These are phyloP conservation scores for Pseudocercospora macadamiae DNA, from an alignment of 2,329 filamentous ascomycete genomes.

Conservation along the genomic window DNA sequence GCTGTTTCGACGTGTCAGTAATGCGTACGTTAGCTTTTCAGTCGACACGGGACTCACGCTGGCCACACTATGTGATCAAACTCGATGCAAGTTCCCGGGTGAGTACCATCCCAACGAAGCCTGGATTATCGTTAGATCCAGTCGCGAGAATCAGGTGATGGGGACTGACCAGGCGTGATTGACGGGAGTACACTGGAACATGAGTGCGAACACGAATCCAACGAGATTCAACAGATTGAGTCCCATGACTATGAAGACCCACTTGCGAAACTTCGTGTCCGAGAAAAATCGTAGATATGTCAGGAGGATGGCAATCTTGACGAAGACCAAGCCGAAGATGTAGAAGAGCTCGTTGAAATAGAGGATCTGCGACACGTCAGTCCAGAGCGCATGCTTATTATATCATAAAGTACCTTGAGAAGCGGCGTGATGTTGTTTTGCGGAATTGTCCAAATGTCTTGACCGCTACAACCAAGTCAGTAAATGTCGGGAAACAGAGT, in stretches of 20 bases:
- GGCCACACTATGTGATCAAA: constrained; percentile 16
- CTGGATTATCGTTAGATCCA: background rate
- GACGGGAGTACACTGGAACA: constrained; percentile 17
- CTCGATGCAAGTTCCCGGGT: constrained; percentile 11
- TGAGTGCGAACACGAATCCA: constrained; percentile 5
- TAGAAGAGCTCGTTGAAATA: constrained; percentile 17
- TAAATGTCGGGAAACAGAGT: background rate
- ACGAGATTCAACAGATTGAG: constrained; percentile 11
- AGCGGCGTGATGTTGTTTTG: constrained; percentile 19
- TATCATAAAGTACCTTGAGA: constrained; percentile 1
- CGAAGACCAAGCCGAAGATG: constrained; percentile 7
- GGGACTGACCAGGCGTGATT: background rate
- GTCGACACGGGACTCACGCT: no score
- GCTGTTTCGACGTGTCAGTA: no score
- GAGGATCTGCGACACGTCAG: constrained; percentile 1
- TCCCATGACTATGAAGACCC: constrained; percentile 8
- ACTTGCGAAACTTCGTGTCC: constrained; percentile 5
- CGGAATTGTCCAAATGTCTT: constrained; percentile 20
- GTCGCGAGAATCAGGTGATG: background rate
- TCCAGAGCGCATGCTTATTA: background rate
- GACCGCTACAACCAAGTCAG: constrained; percentile 9
- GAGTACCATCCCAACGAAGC: constrained; percentile 1
- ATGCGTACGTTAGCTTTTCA: no score
- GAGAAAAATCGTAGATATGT: constrained; percentile 23
- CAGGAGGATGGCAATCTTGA: constrained; percentile 24